A percentile compares a stretch with the other conserved stretches of the same genome.
Conservation (phyloP, 1,284 basidiomycete species). For the Butyriboletus appendiculatus region DNA sequence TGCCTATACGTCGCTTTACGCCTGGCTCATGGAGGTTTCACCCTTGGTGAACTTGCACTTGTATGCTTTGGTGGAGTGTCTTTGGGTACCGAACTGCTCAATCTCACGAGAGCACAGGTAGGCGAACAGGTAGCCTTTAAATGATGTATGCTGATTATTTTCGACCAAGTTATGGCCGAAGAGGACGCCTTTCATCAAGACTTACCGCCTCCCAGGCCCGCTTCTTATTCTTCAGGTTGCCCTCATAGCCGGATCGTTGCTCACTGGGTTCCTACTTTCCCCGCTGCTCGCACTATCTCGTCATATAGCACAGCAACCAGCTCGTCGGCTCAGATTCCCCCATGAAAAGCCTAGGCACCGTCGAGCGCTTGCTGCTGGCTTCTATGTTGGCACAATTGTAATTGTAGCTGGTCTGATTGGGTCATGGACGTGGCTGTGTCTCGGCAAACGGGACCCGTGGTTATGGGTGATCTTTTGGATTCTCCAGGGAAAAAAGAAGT, state of each 20-base stretch:
- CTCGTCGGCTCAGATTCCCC: slow-evolving; percentile 86
- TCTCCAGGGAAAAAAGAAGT: slow-evolving; percentile 72
- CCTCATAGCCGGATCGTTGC: slow-evolving; percentile 88
- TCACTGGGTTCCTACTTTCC: slow-evolving; percentile 92
- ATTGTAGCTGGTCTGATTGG: slow-evolving; percentile 89
- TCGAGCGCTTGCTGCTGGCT: slow-evolving; percentile 82
- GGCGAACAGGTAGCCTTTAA: slow-evolving; percentile 26
- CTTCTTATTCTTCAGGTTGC: slow-evolving; percentile 93
- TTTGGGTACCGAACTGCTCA: slow-evolving; percentile 83
- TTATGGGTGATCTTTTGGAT: slow-evolving; percentile 81
- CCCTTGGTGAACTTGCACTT: slow-evolving; percentile 90
- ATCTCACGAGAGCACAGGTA: slow-evolving; percentile 80
- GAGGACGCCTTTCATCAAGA: slow-evolving; percentile 87
- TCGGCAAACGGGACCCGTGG: slow-evolving; percentile 88
- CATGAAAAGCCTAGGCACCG: slow-evolving; percentile 86
- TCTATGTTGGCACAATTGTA: slow-evolving; percentile 79
- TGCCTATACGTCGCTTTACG: slow-evolving; percentile 89
- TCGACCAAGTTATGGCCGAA: slow-evolving; percentile 69
- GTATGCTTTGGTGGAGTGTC: slow-evolving; percentile 89
- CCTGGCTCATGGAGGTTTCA: slow-evolving; percentile 91
- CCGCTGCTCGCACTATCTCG: slow-evolving; percentile 93
- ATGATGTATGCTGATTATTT: slow-evolving; percentile 10
- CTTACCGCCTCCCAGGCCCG: slow-evolving; percentile 92
- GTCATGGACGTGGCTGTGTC: slow-evolving; percentile 89
- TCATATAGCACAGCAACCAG: slow-evolving; percentile 89